phyloP scores from a whole-genome alignment of 371 early-diverging fungal species.

The Funneliformis caledonium region DNA sequence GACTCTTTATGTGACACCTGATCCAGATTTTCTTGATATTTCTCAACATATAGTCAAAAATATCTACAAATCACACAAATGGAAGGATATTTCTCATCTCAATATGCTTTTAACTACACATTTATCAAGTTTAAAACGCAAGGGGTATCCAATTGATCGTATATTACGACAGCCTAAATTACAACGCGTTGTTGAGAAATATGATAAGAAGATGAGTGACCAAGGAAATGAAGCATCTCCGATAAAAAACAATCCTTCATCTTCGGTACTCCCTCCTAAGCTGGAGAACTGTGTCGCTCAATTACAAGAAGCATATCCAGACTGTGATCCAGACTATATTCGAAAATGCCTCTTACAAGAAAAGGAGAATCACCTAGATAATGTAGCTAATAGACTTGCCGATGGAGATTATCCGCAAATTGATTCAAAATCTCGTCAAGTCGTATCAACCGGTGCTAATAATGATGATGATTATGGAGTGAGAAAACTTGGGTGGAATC shows the following conservation, averaged over 20 bases:
- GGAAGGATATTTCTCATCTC: conserved; percentile 72
- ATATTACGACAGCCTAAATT: conserved; percentile 69
- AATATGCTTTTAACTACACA: conserved; percentile 68
- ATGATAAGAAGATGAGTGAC: not conserved
- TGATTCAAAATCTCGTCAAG: not conserved
- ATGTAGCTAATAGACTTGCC: conserved; percentile 65
- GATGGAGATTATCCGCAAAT: conserved; percentile 63
- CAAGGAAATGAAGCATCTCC: not conserved
- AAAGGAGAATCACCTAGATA: conserved; percentile 59
- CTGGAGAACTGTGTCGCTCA: conserved; percentile 52
- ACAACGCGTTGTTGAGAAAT: conserved; percentile 29
- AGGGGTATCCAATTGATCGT: conserved; percentile 91
- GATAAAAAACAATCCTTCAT: not conserved
- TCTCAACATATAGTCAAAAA: conserved; percentile 62
- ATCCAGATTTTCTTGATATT: conserved; percentile 83
- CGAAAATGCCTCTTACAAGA: conserved; percentile 58
- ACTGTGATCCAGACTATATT: conserved; percentile 69
- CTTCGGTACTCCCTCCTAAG: conserved; percentile 41
- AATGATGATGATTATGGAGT: conserved; percentile 13
- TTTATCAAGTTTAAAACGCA: conserved; percentile 63
- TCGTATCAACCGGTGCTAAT: not conserved
- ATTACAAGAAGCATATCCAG: conserved; percentile 69
- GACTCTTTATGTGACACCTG: conserved; percentile 66
- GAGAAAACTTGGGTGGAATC: conserved; percentile 33
- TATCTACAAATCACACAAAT: conserved; percentile 61